Percentiles rank a stretch among this genome's conserved stretches.
Evolutionary conservation across 495 filamentous ascomycete species (phyloP).

Genomic region (Amorphotheca resinae): DNA sequence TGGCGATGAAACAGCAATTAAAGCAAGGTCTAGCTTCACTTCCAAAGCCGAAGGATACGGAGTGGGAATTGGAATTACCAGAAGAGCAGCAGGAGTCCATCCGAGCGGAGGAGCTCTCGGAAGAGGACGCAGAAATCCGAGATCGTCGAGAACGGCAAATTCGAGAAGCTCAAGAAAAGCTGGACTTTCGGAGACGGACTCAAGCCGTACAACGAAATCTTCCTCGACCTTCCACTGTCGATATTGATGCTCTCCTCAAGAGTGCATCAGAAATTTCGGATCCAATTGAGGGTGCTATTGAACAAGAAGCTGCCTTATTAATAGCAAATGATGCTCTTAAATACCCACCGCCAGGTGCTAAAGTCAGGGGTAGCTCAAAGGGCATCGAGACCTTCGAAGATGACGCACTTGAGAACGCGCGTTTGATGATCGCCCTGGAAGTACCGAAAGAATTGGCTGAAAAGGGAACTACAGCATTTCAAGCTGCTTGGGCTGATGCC

Average conservation of each 20-base stretch:
- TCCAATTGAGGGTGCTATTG: slow-evolving; percentile 44
- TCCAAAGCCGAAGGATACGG: slow-evolving; percentile 81
- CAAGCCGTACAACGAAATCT: slow-evolving; percentile 79
- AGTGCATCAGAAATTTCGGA: slow-evolving; percentile 40
- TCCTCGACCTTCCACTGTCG: slow-evolving; percentile 63
- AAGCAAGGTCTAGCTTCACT: slow-evolving; percentile 64
- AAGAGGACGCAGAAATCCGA: slow-evolving; percentile 75
- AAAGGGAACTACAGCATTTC: slow-evolving; percentile 45
- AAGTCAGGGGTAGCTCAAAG: slow-evolving; percentile 45
- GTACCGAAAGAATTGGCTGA: slow-evolving; percentile 43
- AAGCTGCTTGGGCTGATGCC: slow-evolving; percentile 52
- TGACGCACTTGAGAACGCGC: slow-evolving; percentile 55
- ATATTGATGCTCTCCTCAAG: slow-evolving; percentile 55
- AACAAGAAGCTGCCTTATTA: slow-evolving; percentile 61
- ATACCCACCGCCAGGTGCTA: slow-evolving; percentile 54
- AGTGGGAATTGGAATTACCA: slow-evolving; percentile 85
- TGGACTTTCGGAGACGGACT: slow-evolving; percentile 72
- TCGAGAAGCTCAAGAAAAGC: slow-evolving; percentile 55
- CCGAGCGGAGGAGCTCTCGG: slow-evolving; percentile 36
- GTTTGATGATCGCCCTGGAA: slow-evolving; percentile 64
- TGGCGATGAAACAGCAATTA: slow-evolving; percentile 56
- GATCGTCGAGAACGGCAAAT: slow-evolving; percentile 60
- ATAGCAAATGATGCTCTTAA: slow-evolving; percentile 70
- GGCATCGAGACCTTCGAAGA: slow-evolving; percentile 61
- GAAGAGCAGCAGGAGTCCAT: slow-evolving; percentile 60